Base-by-base conservation (phyloP, 1,139 yeast genomes). In the Pichia sp. region DNA sequence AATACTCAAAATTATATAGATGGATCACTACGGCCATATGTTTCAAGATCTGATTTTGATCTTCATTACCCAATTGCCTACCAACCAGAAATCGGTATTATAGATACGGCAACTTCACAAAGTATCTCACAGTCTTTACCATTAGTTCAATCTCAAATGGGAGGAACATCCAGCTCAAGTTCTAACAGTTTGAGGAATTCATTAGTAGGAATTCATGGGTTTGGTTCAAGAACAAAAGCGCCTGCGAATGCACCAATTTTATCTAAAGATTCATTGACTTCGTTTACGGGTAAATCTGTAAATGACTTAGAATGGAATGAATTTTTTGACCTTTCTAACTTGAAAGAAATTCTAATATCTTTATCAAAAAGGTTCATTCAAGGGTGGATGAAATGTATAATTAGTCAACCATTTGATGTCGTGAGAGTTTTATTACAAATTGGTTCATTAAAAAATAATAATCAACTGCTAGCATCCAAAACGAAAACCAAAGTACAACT, bases 351-450 rank as follows among this genome's bases (percentile, higher is more conserved):
- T 44, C 55, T 79, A 16, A 70, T 71, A 53, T 77, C 78, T 56
- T 66, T 86, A 63, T 58, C 74, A 46, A 72, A 75, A 64, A 79
- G 85, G 40, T 81, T 87, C 57, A 61, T 81, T 44, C 79, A 79
- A 56, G 82, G 81, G 54, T 89, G 89, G 67, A 67, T 79, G 50
- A 81, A 79, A 54, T 79, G 82, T 44, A 64, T 87, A 37, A 63
- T 85, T 24, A 78, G 88, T 23, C 97, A 92, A 65, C 98, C 98
- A 1, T 82, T 90, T 65, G 97, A 92, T 59, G 85, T 87, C 32
- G 80, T 87, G 6, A 73, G 95, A 48, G 71, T 88, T 53, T 72
- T 89, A 38, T 66, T 89, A 49, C 98, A 92, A 64, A 85, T 87
- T 30, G 96, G 95, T 3, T 78, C 65, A 1, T 64, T 64, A 49